Percentiles rank a stretch among this genome's conserved stretches.
phyloP scores from a whole-genome alignment of 331 rosid species.

The Erythrophleum ivorense region DNA sequence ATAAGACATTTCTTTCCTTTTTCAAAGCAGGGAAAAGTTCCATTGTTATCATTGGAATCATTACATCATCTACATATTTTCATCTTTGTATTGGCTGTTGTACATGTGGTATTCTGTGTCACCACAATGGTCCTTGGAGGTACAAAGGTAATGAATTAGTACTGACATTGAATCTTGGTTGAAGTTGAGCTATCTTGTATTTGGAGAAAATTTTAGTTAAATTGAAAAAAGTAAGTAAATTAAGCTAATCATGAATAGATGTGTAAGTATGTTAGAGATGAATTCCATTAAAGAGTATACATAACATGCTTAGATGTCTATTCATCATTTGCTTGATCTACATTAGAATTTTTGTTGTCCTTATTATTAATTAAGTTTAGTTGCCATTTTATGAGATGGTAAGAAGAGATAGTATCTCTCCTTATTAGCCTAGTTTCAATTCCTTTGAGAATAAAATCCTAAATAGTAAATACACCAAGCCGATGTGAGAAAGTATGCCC shows the following conservation, averaged over 20 bases:
- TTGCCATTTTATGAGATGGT: not conserved
- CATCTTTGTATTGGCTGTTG: conserved; percentile 86
- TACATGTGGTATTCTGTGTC: conserved; percentile 81
- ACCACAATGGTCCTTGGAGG: conserved; percentile 82
- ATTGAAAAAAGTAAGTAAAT: not conserved
- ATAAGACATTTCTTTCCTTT: conserved; percentile 22
- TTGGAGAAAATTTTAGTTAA: not conserved
- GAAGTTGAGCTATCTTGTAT: conserved; percentile 11
- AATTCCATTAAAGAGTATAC: not conserved
- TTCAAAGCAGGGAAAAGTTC: conserved; percentile 73
- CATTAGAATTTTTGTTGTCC: not conserved
- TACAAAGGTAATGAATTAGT: conserved; percentile 57
- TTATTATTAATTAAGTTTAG: not conserved
- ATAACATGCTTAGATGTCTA: not conserved
- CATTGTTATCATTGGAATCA: conserved; percentile 75
- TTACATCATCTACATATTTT: conserved; percentile 93
- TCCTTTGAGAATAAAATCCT: not conserved
- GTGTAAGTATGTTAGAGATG: not conserved
- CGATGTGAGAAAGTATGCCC: no score
- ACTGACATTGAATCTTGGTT: conserved; percentile 10
- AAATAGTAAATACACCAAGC: no score
- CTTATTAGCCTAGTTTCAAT: not conserved
- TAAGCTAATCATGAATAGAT: not conserved
- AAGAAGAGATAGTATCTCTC: not conserved
- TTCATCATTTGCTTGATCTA: not conserved